These are phyloP conservation scores for Barnettozyma vustinii DNA, from an alignment of 805 yeast genomes.

Conservation along the genomic window DNA sequence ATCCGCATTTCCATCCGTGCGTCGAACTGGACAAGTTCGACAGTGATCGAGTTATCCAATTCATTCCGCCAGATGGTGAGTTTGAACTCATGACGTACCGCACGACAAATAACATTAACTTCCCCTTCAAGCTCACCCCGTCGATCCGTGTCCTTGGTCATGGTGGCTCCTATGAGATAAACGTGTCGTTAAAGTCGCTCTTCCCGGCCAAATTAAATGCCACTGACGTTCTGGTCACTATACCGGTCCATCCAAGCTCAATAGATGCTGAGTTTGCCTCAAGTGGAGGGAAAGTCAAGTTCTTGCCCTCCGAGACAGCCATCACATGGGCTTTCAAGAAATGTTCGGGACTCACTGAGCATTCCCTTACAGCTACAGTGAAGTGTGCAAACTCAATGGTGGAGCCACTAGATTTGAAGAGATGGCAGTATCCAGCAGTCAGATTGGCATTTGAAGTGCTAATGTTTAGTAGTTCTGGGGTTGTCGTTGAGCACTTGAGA, in stretches of 20 bases:
- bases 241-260: slow-evolving; percentile 67
- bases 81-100: slow-evolving; percentile 79
- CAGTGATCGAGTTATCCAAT: slow-evolving; percentile 55
- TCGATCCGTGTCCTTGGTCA: slow-evolving; percentile 41
- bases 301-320: slow-evolving; percentile 56
- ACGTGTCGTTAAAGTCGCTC: slow-evolving; percentile 55
- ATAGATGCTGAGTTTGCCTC: slow-evolving; percentile 40
- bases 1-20: slow-evolving; percentile 83
- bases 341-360: slow-evolving; percentile 61
- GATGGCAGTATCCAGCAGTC: slow-evolving; percentile 47
- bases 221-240: slow-evolving; percentile 52
- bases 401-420: slow-evolving; percentile 6
- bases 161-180: slow-evolving; percentile 43
- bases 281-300: slow-evolving; percentile 64
- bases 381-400: slow-evolving; percentile 26
- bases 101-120: slow-evolving; percentile 48
- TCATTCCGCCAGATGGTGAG: slow-evolving; percentile 84
- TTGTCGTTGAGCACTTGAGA: slow-evolving; percentile 65
- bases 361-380: slow-evolving; percentile 52
- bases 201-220: slow-evolving; percentile 57
- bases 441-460: slow-evolving; percentile 60
- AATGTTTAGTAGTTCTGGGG: slow-evolving; percentile 74
- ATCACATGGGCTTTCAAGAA: slow-evolving; percentile 69
- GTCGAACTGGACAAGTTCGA: slow-evolving; percentile 71
- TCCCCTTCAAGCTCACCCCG: slow-evolving; percentile 69